Evolutionary conservation across 192 early-diverging fungal species (phyloP), one percentile per base, ranked within the genome.

Genomic region (Umbelopsis vinacea): DNA sequence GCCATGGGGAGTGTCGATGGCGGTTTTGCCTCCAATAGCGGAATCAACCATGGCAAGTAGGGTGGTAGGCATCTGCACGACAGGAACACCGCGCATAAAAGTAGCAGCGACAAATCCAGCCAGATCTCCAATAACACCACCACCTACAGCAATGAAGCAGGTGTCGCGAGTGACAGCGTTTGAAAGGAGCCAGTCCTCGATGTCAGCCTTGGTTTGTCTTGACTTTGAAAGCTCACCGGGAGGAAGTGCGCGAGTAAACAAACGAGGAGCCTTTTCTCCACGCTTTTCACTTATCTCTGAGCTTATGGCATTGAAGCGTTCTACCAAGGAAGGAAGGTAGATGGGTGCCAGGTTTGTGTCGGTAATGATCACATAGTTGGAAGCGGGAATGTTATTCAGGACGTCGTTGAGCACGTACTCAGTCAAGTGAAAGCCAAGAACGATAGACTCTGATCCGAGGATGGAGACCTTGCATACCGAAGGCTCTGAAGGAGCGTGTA

Each of bases 11-110:
- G 93, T 94, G 79, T 98, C 97, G 19, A 98, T 87, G 0, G 95
- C 97, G 0, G 97, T 97, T 84, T 98, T 98, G 11, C 97, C 97
- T 68, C 97, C 97, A 67, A 98, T 92, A 29, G 95, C 95, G 15
- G 94, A 96, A 79, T 98, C 97, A 7, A 96, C 96, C 97, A 98
- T 98, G 1, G 97, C 92, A 70, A 98, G 85, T 7, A 98, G 82
- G 22, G 97, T 94, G 6, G 97, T 98, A 2, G 97, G 97, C 50
- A 98, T 89, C 79, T 98, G 97, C 23, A 98, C 79, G 72, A 94
- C 86, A 23, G 93, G 91, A 57, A 94, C 88, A n/a, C 97, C 97
- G 47, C 97, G 90, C 97, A 98, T 98, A 76, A 96, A 98, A 14
- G 95, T 98, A 9, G 97, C 92, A 3, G 96, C 96, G 14, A 96